Percentiles rank a stretch among this genome's conserved stretches.
Evolutionary conservation across 2,329 filamentous ascomycete genomes (phyloP).

Genomic region (Rutstroemia sp.): DNA sequence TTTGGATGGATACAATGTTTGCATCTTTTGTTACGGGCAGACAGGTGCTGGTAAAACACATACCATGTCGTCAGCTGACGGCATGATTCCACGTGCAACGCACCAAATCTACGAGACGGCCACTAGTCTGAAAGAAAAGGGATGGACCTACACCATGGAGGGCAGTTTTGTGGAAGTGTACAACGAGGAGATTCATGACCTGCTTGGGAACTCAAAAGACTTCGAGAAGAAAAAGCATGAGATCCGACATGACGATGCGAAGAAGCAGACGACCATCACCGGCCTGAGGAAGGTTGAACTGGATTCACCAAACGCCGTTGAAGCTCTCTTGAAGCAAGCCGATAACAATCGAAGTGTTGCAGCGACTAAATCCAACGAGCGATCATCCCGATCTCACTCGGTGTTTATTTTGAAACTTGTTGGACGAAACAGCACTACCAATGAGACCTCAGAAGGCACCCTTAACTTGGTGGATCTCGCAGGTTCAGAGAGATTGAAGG

Average conservation of each 20-base stretch:
- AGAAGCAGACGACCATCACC: constrained; percentile 73
- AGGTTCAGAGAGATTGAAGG: constrained; percentile 83
- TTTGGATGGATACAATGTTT: constrained; percentile 95
- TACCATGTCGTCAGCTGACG: constrained; percentile 86
- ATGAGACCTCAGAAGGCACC: constrained; percentile 82
- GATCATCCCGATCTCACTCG: constrained; percentile 88
- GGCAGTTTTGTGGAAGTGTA: constrained; percentile 97
- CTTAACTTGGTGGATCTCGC: constrained; percentile 94
- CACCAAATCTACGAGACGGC: constrained; percentile 91
- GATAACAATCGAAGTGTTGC: constrained; percentile 85
- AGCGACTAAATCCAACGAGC: constrained; percentile 94
- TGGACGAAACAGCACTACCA: constrained; percentile 62
- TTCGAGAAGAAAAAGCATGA: constrained; percentile 79
- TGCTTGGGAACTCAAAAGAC: constrained; percentile 65
- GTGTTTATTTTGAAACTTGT: constrained; percentile 85
- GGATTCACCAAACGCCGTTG: constrained; percentile 72
- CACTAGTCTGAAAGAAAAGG: constrained; percentile 75
- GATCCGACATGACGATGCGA: constrained; percentile 76
- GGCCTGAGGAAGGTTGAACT: constrained; percentile 72
- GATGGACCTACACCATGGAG: constrained; percentile 91
- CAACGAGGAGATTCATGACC: constrained; percentile 92
- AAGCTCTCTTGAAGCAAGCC: constrained; percentile 71
- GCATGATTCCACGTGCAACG: constrained; percentile 92
- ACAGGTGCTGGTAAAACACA: constrained; percentile 95
- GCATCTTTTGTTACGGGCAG: constrained; percentile 97